Evolutionary conservation across 225 moss, liverwort and hornwort genomes (phyloP).

Genomic region (Takakia lepidozioides): DNA sequence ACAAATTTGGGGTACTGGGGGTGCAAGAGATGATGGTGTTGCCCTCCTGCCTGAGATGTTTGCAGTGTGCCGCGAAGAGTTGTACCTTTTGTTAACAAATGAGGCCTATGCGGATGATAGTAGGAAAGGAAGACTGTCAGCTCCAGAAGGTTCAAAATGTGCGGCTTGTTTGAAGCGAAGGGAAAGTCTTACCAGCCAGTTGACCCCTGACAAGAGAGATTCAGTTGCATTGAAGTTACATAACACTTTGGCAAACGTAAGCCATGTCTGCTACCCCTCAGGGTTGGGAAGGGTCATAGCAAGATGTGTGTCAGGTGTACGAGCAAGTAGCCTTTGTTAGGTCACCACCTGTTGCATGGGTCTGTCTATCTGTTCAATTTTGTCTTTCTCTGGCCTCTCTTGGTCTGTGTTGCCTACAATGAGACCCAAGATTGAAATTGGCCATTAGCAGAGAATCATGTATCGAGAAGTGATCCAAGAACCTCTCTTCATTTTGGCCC

Average conservation of each 20-base stretch:
- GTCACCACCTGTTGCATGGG: too few species aligned
- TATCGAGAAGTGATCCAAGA: too few species aligned
- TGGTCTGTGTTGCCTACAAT: too few species aligned
- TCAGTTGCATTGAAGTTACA: conserved; percentile 62
- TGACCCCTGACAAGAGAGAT: conserved; percentile 15
- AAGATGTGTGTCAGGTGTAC: too few species aligned
- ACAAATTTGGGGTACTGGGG: conserved; percentile 65
- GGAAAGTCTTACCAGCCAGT: conserved; percentile 16
- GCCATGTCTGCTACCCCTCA: conserved; percentile 3
- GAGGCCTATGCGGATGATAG: conserved; percentile 23
- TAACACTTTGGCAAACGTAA: conserved; percentile 64
- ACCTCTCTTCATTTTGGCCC: too few species aligned
- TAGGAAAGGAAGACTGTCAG: conserved; percentile 13
- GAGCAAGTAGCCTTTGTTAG: conserved; percentile 24
- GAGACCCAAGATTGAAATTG: too few species aligned
- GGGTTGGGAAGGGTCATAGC: too few species aligned
- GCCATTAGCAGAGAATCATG: too few species aligned
- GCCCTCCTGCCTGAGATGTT: conserved; percentile 66
- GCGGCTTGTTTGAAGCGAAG: conserved; percentile 29
- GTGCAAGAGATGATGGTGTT: conserved; percentile 35
- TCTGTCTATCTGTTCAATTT: too few species aligned
- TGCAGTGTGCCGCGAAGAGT: conserved; percentile 64
- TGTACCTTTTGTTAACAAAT: conserved; percentile 59
- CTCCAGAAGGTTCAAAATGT: conserved; percentile 11
- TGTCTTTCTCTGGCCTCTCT: too few species aligned